Evolutionary conservation across 768 basidiomycete genomes (phyloP).

Genomic region (Leccinum longicurvipes): DNA sequence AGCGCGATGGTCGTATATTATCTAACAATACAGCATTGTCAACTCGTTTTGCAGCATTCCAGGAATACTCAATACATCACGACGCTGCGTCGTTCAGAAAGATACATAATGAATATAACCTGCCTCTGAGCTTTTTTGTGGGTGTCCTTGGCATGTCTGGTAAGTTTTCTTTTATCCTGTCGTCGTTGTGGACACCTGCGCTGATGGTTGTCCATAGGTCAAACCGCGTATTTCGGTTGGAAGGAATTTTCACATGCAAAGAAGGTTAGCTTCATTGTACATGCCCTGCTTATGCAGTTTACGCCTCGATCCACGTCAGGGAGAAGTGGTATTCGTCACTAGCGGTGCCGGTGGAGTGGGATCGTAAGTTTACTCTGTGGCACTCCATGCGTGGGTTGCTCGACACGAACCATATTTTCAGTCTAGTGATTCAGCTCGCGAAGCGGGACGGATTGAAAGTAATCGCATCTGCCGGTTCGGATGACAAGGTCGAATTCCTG

Average conservation of each 20-base stretch:
- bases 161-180: not conserved
- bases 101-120: conserved; percentile 25
- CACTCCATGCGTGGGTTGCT: not conserved
- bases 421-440: conserved; percentile 49
- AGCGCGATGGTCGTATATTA: conserved; percentile 5
- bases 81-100: not conserved
- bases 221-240: conserved; percentile 17
- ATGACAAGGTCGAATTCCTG: conserved; percentile 68
- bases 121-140: conserved; percentile 30
- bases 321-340: conserved; percentile 49
- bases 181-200: conserved; percentile 4
- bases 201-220: conserved; percentile 10
- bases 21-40: not conserved
- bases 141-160: conserved; percentile 29
- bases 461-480: conserved; percentile 67
- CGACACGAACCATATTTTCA: conserved; percentile 9
- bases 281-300: not conserved
- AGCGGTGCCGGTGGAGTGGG: conserved; percentile 53
- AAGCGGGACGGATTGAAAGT: conserved; percentile 57
- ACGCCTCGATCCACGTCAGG: conserved; percentile 24
- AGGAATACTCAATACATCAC: conserved; percentile 14
- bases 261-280: conserved; percentile 17
- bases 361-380: conserved; percentile 38
- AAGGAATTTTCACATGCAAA: conserved; percentile 16
- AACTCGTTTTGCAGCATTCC: conserved; percentile 29